Conservation (phyloP, 768 basidiomycete genomes). For the Dioszegia hungarica region DNA sequence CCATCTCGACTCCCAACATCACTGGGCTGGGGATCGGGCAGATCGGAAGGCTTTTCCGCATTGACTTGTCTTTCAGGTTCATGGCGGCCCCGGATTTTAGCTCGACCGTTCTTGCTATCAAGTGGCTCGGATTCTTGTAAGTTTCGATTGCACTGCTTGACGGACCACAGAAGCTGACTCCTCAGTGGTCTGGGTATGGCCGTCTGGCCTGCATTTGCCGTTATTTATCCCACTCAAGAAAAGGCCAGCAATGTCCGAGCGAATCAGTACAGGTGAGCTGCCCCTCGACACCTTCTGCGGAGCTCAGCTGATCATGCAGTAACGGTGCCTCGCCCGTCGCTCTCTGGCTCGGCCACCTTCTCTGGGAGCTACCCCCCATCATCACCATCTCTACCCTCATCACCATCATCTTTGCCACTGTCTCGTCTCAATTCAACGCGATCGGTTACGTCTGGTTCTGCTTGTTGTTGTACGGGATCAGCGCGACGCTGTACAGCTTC, state of each 20-base stretch:
- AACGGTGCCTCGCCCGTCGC: constrained; percentile 26
- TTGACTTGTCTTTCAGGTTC: constrained; percentile 57
- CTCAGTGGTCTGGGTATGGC: constrained; percentile 51
- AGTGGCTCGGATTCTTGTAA: constrained; percentile 69
- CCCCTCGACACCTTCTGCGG: not conserved
- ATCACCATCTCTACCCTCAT: constrained; percentile 63
- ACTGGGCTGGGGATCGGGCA: constrained; percentile 1
- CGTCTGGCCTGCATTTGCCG: constrained; percentile 75
- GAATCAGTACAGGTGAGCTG: constrained; percentile 70
- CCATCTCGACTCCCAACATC: constrained; percentile 48
- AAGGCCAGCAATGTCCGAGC: constrained; percentile 66
- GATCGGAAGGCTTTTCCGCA: constrained; percentile 52
- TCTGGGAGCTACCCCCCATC: constrained; percentile 65
- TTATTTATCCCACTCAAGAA: constrained; percentile 70
- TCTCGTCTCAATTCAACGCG: constrained; percentile 62
- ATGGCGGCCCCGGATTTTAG: constrained; percentile 54
- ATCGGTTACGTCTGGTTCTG: constrained; percentile 60
- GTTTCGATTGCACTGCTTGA: constrained; percentile 50
- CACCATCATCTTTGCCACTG: constrained; percentile 59
- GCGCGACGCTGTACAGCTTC: constrained; percentile 66
- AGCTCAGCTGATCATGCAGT: constrained; percentile 9
- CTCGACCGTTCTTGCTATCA: constrained; percentile 61
- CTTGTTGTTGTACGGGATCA: constrained; percentile 59
- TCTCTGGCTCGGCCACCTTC: constrained; percentile 72
- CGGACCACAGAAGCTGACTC: not conserved